Base-by-base conservation (phyloP, 2,329 filamentous ascomycete species). In the Arthroderma uncinatum region DNA sequence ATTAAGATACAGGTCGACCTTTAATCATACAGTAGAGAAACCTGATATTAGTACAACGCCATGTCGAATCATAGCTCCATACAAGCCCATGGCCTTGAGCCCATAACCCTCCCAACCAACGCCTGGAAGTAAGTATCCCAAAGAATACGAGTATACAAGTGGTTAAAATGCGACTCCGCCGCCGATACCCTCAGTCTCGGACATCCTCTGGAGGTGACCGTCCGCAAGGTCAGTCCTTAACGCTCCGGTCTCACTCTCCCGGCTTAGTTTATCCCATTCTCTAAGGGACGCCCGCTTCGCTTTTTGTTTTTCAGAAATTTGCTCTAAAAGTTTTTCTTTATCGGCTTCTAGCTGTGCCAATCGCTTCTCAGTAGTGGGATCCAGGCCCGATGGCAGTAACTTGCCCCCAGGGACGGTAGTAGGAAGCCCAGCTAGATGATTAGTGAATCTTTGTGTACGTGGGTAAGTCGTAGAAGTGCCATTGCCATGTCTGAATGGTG, bases 141-240 rank as follows among this genome's bases (percentile, higher is more conserved):
- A 34, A 39, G 48, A 53, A n/a, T n/a, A 39, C 6, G 40, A 30
- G 34, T 30, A 53, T 33, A 44, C 10, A 47, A 19, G 21, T 19
- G 23, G 12, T 57, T 64, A 76, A 58, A 76, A 77, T 36, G 70
- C 66, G 23, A 70, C 64, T 10, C 70, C 67, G 23, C 44, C 25
- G n/a, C 68, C 68, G 53, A 70, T 65, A 44, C 71, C 68, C 55
- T 71, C 71, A 57, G 69, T 68, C 58, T 75, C 74, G 12, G 73
- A 70, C 66, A 78, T 73, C 12, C 71, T 65, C 55, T 76, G 73
- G 59, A 78, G 61, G 64, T 76, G 73, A 1, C 71, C 68, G 59
- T 78, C 76, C 2, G 76, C 75, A 54, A 78, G 63, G 56, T 78
- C 75, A 60, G 74, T 77, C 61, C 72, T 76, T 47, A 62, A 61